Evolutionary conservation across 176 grass and related monocot species (phyloP).

Genomic region (Carex parvula): DNA sequence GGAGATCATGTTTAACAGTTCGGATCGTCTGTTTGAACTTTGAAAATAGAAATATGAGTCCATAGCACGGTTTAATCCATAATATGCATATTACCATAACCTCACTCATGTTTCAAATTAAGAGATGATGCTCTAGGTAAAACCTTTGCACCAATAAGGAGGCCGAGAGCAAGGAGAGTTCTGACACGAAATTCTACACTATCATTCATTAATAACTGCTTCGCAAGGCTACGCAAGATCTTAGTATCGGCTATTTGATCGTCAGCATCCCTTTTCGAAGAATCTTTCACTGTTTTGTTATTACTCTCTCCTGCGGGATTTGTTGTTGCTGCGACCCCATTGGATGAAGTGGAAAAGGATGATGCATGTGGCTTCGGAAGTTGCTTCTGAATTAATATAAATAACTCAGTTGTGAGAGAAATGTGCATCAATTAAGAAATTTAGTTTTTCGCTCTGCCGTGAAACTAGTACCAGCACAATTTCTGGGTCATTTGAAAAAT

Average conservation of each 20-base stretch:
- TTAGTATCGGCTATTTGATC: conserved; percentile 70
- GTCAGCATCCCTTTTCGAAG: conserved; percentile 46
- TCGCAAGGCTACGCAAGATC: conserved; percentile 73
- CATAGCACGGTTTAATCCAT: too few species aligned
- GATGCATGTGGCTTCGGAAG: conserved; percentile 54
- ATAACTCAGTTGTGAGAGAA: background rate
- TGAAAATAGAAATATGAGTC: too few species aligned
- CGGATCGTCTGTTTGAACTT: too few species aligned
- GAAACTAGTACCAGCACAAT: background rate
- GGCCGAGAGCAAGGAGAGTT: conserved; percentile 57
- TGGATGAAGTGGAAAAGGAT: conserved; percentile 71
- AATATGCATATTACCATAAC: too few species aligned
- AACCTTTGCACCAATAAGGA: conserved; percentile 96
- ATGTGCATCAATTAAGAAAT: background rate
- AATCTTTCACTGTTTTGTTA: conserved; percentile 49
- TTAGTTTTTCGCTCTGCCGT: background rate
- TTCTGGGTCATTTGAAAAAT: background rate
- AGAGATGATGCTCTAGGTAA: conserved; percentile 18
- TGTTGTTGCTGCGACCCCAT: conserved; percentile 26
- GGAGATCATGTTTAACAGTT: too few species aligned
- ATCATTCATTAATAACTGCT: conserved; percentile 79
- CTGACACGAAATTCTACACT: conserved; percentile 85
- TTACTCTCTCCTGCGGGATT: conserved; percentile 33
- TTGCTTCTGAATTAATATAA: conserved; percentile 22
- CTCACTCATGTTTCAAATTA: background rate